phyloP scores from a whole-genome alignment of 345 rosid genomes.

The Citrus inodora region DNA sequence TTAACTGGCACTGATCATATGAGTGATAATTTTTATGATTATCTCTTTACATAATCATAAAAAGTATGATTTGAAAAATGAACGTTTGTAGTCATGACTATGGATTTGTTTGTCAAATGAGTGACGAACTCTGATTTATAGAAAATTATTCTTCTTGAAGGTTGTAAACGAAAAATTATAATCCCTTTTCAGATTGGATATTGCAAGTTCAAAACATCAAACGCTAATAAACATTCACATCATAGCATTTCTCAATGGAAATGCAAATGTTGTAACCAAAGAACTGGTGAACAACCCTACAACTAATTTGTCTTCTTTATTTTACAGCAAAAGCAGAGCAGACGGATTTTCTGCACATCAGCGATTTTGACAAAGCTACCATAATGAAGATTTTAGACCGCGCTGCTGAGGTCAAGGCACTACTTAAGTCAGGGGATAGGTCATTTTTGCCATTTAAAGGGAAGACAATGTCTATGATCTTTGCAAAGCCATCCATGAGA shows the following conservation, averaged over 20 bases:
- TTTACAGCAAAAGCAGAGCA: slow-evolving; percentile 42
- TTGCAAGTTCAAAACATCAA: background rate
- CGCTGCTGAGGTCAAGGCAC: slow-evolving; percentile 81
- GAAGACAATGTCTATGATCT: slow-evolving; percentile 93
- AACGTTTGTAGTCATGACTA: background rate
- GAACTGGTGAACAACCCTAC: no score
- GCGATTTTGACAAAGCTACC: slow-evolving; percentile 82
- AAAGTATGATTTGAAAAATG: background rate
- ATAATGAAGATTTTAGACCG: slow-evolving; percentile 64
- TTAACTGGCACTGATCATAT: background rate
- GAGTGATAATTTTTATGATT: background rate
- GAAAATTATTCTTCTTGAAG: background rate
- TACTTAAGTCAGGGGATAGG: slow-evolving; percentile 81
- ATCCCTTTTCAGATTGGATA: background rate
- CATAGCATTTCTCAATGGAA: background rate
- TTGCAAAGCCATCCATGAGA: slow-evolving; percentile 97
- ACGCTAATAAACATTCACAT: background rate
- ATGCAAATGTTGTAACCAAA: background rate
- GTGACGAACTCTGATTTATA: background rate
- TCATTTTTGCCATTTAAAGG: slow-evolving; percentile 80
- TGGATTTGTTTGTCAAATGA: background rate
- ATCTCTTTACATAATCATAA: background rate
- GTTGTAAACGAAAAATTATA: background rate
- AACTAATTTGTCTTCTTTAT: background rate
- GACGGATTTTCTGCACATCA: slow-evolving; percentile 77